Evolutionary conservation across 2,329 filamentous ascomycete genomes (phyloP).

Genomic region (Fusarium sp.): DNA sequence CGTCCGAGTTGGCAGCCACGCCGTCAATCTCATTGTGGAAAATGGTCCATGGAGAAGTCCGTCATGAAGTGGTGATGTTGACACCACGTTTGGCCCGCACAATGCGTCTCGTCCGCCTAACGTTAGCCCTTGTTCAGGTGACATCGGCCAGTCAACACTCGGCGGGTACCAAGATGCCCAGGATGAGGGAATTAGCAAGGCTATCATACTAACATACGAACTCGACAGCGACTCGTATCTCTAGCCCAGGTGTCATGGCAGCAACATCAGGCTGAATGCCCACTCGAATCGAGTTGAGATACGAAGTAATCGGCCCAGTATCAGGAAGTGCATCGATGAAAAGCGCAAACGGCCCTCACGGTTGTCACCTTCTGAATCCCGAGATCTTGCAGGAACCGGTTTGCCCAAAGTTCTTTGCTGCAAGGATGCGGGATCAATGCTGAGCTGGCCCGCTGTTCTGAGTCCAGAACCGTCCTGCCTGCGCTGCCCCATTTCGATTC

Average conservation of each 20-base stretch:
- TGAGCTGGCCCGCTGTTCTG: neutral
- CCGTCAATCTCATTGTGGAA: conserved; percentile 5
- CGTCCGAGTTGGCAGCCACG: conserved; percentile 17
- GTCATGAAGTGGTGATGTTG: neutral
- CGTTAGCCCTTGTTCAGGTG: conserved; percentile 21
- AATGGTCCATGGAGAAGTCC: conserved; percentile 21
- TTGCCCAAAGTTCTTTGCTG: neutral
- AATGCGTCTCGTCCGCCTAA: conserved; percentile 10
- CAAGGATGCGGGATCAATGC: conserved; percentile 14
- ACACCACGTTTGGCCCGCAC: neutral
- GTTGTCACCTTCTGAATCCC: conserved; percentile 4
- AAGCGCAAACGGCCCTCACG: neutral
- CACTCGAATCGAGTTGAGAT: conserved; percentile 1
- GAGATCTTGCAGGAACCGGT: conserved; percentile 9
- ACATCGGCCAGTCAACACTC: conserved; percentile 25
- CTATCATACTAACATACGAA: conserved; percentile 26
- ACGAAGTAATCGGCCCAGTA: conserved; percentile 4
- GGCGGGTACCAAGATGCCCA: conserved; percentile 32
- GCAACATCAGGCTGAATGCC: conserved; percentile 31
- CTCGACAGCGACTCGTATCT: conserved; percentile 29
- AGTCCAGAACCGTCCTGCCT: conserved; percentile 7
- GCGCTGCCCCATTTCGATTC: conserved; percentile 12
- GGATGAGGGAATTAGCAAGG: conserved; percentile 35
- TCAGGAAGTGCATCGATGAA: neutral
- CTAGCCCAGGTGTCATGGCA: conserved; percentile 9